Evolutionary conservation across 1,139 yeast species (phyloP).

Genomic region (Suhomyces anneliseae): DNA sequence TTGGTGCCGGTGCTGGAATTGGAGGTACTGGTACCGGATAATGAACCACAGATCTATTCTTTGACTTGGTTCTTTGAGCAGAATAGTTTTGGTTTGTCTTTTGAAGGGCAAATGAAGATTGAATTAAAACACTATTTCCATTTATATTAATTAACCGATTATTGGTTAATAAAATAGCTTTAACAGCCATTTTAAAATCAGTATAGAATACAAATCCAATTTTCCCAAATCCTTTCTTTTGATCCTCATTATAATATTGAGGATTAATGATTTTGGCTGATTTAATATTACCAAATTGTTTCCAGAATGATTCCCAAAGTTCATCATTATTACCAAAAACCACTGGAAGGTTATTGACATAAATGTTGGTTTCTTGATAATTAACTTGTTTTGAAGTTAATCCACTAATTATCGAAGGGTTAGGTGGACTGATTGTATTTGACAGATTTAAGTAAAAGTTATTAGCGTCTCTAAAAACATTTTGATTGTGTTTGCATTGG

Average conservation of each 20-base stretch:
- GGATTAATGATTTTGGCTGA: conserved; percentile 49
- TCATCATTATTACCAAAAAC: conserved; percentile 41
- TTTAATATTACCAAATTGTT: conserved; percentile 41
- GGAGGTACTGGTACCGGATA: conserved; percentile 10
- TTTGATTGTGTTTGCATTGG: conserved; percentile 43
- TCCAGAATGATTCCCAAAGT: conserved; percentile 43
- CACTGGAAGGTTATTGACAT: conserved; percentile 53
- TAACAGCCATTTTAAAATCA: conserved; percentile 38
- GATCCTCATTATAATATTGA: conserved; percentile 30
- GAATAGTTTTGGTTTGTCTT: conserved; percentile 16
- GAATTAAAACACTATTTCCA: conserved; percentile 26
- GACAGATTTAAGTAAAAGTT: conserved; percentile 6
- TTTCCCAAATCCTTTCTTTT: conserved; percentile 26
- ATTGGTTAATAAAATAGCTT: conserved; percentile 42
- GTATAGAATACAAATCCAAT: conserved; percentile 47
- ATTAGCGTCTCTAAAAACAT: conserved; percentile 20
- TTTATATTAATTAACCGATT: conserved; percentile 26
- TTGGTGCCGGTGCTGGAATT: conserved; percentile 8
- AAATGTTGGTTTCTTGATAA: conserved; percentile 60
- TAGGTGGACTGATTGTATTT: conserved; percentile 8
- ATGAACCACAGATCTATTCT: background rate
- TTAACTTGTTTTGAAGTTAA: conserved; percentile 26
- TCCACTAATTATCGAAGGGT: conserved; percentile 8
- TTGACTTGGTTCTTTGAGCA: conserved; percentile 2
- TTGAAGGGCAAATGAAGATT: conserved; percentile 45